Conservation (phyloP, 345 rosid genomes). For the Heritiera fomes region DNA sequence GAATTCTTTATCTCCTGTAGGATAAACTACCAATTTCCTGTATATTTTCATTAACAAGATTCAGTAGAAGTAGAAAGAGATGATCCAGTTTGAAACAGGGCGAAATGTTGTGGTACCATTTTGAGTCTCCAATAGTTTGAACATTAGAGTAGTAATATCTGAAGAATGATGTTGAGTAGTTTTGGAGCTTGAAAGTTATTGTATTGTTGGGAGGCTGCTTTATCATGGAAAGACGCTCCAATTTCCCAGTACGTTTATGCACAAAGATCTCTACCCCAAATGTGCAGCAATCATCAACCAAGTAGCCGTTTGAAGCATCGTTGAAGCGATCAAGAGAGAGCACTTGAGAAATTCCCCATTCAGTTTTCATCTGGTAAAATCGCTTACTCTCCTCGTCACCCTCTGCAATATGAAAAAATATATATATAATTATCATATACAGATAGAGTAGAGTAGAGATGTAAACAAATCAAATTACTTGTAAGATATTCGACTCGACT, state of each 20-base stretch:
- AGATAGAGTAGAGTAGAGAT: no score
- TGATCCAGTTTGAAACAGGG: background rate
- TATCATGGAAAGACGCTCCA: background rate
- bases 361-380: background rate
- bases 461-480: no score
- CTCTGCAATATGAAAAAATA: background rate
- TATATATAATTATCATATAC: no score
- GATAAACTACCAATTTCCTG: slow-evolving; percentile 6
- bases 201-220: background rate
- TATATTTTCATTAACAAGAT: background rate
- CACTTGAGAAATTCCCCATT: slow-evolving; percentile 3
- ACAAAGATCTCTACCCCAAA: slow-evolving; percentile 11
- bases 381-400: background rate
- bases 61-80: background rate
- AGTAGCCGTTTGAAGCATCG: background rate
- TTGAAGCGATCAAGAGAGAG: background rate
- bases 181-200: background rate
- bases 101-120: background rate
- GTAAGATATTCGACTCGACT: no score
- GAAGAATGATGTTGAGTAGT: background rate
- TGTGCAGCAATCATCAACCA: slow-evolving; percentile 4
- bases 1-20: background rate
- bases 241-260: background rate
- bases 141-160: background rate
- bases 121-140: slow-evolving; percentile 4